Evolutionary conservation across 1,284 basidiomycete genomes (phyloP).

Genomic region (Trichosporon sp.): DNA sequence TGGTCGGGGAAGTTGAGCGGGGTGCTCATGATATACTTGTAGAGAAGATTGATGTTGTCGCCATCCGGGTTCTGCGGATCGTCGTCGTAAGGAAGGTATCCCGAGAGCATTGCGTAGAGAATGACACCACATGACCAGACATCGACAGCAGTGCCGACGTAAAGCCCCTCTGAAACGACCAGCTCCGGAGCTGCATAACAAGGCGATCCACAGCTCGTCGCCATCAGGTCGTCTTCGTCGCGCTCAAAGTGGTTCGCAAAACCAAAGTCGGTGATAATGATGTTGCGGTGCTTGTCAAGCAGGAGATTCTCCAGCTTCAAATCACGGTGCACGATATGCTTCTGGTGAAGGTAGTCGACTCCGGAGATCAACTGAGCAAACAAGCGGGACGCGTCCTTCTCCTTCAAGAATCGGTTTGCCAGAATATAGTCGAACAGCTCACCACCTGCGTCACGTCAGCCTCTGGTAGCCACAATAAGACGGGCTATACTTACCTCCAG

Average conservation of each 20-base stretch:
- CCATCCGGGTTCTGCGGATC: conserved; percentile 98
- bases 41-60: conserved; percentile 98
- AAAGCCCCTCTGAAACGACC: conserved; percentile 96
- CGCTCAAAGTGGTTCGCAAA: conserved; percentile 97
- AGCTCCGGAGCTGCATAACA: conserved; percentile 98
- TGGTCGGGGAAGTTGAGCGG: conserved; percentile 92
- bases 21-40: conserved; percentile 98
- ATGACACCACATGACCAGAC: conserved; percentile 99
- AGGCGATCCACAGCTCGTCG: conserved; percentile 93
- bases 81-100: conserved; percentile 99
- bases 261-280: conserved; percentile 99
- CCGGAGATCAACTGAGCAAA: conserved; percentile 98
- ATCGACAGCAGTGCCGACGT: conserved; percentile 97
- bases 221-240: conserved; percentile 89
- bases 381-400: conserved; percentile 89
- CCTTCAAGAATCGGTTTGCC: conserved; percentile 92
- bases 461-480: background rate
- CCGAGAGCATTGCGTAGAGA: conserved; percentile 97
- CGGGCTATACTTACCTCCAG: conserved; percentile 55
- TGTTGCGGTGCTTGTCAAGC: conserved; percentile 93
- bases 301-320: conserved; percentile 98
- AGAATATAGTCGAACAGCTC: conserved; percentile 99
- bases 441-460: conserved; percentile 57
- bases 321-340: conserved; percentile 98
- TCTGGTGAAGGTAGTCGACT: conserved; percentile 97